Evolutionary conservation across 1,284 basidiomycete species (phyloP), one percentile per base, ranked within the genome.

Genomic region (Pterula multifida): DNA sequence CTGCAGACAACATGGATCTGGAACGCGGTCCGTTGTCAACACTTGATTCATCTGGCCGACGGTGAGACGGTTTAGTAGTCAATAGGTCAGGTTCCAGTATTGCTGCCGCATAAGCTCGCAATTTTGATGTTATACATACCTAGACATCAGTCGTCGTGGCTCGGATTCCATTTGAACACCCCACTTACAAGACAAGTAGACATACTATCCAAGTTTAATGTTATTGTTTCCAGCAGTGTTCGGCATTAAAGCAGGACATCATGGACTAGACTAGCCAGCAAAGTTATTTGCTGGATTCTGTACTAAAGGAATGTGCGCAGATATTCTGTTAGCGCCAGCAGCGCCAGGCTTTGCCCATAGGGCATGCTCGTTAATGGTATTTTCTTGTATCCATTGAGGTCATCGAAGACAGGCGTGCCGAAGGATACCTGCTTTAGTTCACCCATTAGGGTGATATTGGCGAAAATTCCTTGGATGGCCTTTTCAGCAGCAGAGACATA

Each of bases 341-440:
- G 57, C 3, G 76, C 78, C 55, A 81, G 60, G 50, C 77, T 77
- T 58, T 81, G 78, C 3, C 79, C 78, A 54, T 81, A 82, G 2
- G 79, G 78, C 79, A 81, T 81, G 48, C 73, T 73, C 6, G 79
- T 83, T 57, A 79, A 63, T 17, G 70, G 67, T 47, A 79, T 71
- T 47, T 71, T 65, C 59, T 71, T 77, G 61, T 79, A 80, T 49
- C 70, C 74, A 51, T 80, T 73, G 28, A 74, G 58, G 54, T 74
- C 63, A 51, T 71, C 63, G 50, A 79, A 79, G 48, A 81, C 75
- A 13, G 74, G 77, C 3, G 77, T 79, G 9, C 78, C 78, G 56
- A 79, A 79, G 2, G 75, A 77, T 47, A 76, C 73, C 55, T 76
- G 66, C 60, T 66, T 59, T 56, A 81, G 61, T 61, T 81, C 73